A percentile compares a stretch with the other conserved stretches of the same genome.
These are phyloP conservation scores for Fusarium pseudoanthophilum DNA, from an alignment of 2,329 filamentous ascomycete genomes.

Conservation along the genomic window DNA sequence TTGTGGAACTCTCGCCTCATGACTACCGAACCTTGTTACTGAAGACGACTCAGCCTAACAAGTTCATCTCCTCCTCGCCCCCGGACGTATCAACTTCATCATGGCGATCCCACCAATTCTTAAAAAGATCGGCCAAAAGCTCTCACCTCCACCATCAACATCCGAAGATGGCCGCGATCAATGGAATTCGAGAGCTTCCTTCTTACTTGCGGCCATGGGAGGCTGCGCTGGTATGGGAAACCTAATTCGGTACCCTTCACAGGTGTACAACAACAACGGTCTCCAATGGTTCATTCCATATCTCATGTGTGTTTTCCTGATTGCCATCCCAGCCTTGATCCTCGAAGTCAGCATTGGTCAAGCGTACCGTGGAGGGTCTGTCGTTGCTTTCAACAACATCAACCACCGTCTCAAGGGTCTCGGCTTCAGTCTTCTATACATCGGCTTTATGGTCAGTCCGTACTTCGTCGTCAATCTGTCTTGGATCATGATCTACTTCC, in stretches of 20 bases:
- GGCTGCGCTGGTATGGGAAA: constrained; percentile 69
- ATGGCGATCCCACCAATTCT: constrained; percentile 39
- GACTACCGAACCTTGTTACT: not conserved
- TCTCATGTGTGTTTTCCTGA: constrained; percentile 63
- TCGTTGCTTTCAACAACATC: constrained; percentile 65
- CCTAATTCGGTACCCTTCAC: constrained; percentile 66
- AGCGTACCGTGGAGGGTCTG: constrained; percentile 65
- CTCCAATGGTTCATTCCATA: constrained; percentile 71
- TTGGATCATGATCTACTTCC: constrained; percentile 70
- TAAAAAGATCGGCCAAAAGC: constrained; percentile 47
- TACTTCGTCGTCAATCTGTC: constrained; percentile 68
- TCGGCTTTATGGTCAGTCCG: constrained; percentile 65
- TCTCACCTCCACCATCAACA: constrained; percentile 52
- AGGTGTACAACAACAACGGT: constrained; percentile 69
- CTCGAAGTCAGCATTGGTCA: constrained; percentile 77
- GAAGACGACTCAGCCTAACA: not conserved
- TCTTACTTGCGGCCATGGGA: constrained; percentile 68
- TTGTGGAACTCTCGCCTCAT: not conserved
- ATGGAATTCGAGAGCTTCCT: constrained; percentile 65
- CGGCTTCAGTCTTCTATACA: constrained; percentile 62
- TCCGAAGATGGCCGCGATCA: constrained; percentile 60
- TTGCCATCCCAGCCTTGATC: constrained; percentile 66
- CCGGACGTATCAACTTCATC: not conserved
- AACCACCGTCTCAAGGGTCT: constrained; percentile 64
- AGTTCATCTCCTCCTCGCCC: not conserved